Evolutionary conservation across 1,139 yeast genomes (phyloP).

Genomic region (Yamadazyma atlantica): DNA sequence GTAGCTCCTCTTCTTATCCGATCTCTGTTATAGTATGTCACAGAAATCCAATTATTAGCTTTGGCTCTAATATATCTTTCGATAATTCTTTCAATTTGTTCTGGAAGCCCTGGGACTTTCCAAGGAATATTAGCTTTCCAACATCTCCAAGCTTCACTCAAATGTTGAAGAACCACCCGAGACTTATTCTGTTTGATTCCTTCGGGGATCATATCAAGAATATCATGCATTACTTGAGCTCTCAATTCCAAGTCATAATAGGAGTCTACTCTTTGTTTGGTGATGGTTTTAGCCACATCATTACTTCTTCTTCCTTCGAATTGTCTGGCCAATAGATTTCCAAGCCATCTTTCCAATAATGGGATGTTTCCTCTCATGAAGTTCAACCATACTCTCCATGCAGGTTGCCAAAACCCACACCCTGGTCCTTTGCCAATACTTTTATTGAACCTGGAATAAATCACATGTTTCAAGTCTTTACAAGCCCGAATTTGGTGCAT

Average conservation of each 20-base stretch:
- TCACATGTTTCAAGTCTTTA: constrained; percentile 89
- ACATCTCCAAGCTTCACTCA: constrained; percentile 98
- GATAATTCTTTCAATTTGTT: constrained; percentile 82
- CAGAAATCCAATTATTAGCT: constrained; percentile 96
- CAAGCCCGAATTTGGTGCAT: constrained; percentile 98
- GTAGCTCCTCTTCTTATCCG: constrained; percentile 84
- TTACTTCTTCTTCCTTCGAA: constrained; percentile 94
- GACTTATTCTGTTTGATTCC: constrained; percentile 88
- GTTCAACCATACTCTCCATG: constrained; percentile 96
- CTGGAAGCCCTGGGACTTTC: constrained; percentile 97
- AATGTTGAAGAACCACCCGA: constrained; percentile 84
- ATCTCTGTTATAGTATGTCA: constrained; percentile 90
- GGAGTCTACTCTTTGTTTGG: constrained; percentile 94
- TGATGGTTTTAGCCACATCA: constrained; percentile 89
- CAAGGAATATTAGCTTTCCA: constrained; percentile 99
- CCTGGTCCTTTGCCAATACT: constrained; percentile 97
- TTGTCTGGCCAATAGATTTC: constrained; percentile 86
- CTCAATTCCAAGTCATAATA: constrained; percentile 91
- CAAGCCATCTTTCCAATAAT: constrained; percentile 89
- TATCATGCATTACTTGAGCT: constrained; percentile 94
- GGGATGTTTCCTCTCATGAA: constrained; percentile 95
- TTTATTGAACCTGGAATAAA: constrained; percentile 77
- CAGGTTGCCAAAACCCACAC: constrained; percentile 99
- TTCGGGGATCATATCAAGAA: constrained; percentile 95
- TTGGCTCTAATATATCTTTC: constrained; percentile 89